Evolutionary conservation across 352 stramenopile species (phyloP).

Genomic region (Phytopythium boreale): DNA sequence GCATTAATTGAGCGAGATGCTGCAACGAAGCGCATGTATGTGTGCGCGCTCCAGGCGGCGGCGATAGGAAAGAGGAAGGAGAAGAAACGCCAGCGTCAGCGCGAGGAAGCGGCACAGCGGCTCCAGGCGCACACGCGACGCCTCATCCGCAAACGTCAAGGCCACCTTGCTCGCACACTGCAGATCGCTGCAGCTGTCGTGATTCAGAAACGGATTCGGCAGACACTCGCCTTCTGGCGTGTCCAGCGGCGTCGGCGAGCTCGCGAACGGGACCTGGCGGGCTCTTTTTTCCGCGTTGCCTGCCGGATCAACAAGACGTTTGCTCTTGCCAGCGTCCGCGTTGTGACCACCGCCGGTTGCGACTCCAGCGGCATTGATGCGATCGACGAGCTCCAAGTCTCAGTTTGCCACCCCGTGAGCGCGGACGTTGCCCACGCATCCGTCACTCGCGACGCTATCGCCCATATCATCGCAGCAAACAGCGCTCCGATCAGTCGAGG

Average conservation of each 20-base stretch:
- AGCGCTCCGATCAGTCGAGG: constrained; percentile 5
- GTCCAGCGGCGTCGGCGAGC: neutral
- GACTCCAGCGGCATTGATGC: neutral
- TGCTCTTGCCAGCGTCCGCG: neutral
- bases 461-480: neutral
- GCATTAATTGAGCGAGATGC: constrained; percentile 4
- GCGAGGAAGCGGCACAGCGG: constrained; percentile 16
- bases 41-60: constrained; percentile 17
- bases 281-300: neutral
- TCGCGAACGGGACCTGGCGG: neutral
- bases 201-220: neutral
- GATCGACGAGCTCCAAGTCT: neutral
- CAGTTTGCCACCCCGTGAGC: neutral
- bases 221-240: neutral
- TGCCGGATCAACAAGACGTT: neutral
- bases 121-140: constrained; percentile 18
- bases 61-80: constrained; percentile 13
- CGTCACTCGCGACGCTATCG: neutral
- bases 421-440: neutral
- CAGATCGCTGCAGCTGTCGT: neutral
- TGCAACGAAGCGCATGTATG: constrained; percentile 1
- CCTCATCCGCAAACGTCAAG: constrained; percentile 4
- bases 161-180: neutral
- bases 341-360: neutral
- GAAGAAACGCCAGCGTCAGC: constrained; percentile 12